phyloP scores from a whole-genome alignment of 108 stramenopile species.

The Nitzschia sp. region DNA sequence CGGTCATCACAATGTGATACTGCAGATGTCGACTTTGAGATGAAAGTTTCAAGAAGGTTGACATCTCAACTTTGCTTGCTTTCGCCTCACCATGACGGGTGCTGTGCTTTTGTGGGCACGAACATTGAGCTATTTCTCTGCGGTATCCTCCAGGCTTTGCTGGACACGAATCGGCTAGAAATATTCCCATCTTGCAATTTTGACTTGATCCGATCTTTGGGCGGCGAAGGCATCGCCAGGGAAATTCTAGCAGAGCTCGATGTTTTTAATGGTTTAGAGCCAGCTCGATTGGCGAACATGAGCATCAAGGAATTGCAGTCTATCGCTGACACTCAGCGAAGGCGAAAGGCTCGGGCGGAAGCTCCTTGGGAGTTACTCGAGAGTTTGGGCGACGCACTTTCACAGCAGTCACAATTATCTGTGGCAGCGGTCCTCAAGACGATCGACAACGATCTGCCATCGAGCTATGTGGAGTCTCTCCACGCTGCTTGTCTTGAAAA shows the following conservation, averaged over 20 bases:
- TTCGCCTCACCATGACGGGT: conserved; percentile 6
- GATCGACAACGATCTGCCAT: conserved; percentile 18
- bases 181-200: conserved; percentile 33
- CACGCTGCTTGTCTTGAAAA: conserved; percentile 26
- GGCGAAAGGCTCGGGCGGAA: conserved; percentile 12
- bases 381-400: not conserved
- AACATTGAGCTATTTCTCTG: conserved; percentile 11
- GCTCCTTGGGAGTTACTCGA: conserved; percentile 17
- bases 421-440: not conserved
- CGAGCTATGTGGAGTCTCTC: not conserved
- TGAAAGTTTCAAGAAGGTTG: conserved; percentile 13
- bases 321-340: conserved; percentile 2
- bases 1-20: conserved; percentile 2
- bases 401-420: not conserved
- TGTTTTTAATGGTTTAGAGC: conserved; percentile 20
- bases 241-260: conserved; percentile 20
- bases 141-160: conserved; percentile 8
- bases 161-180: conserved; percentile 34
- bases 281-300: not conserved
- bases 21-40: conserved; percentile 14
- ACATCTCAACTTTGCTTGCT: conserved; percentile 21
- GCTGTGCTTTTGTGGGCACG: conserved; percentile 13
- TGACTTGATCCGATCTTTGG: conserved; percentile 14
- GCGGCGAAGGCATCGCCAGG: conserved; percentile 20
- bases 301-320: not conserved